Base-by-base conservation (phyloP, 2,329 filamentous ascomycete species). In the Whalleya microplaca region DNA sequence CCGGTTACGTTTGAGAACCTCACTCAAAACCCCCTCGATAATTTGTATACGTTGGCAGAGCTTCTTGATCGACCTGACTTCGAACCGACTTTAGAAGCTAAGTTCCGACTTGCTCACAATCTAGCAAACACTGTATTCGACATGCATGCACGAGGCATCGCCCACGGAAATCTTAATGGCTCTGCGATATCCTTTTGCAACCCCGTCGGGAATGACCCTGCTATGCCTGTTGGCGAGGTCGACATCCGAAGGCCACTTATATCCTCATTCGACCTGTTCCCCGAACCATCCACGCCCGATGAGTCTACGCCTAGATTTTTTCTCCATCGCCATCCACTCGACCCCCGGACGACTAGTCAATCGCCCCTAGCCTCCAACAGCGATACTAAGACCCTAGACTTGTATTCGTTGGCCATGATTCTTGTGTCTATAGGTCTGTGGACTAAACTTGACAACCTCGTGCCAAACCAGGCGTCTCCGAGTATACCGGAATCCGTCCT, bases 361-460 rank as follows among this genome's bases (percentile, higher is more conserved):
- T 82, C 82, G 0, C 78, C 80, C 0, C 68, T 84, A 9, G 66
- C 73, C 3, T 76, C 75, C 42, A 79, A 78, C 4, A 76, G 80
- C 1, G 83, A 86, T 52, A 81, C 81, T 41, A 83, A 84, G 41
- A 80, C 84, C 1, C 75, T 85, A 29, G 90, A 93, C 58, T 75
- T 93, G 2, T 92, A 92, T 69, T 87, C 88, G 6, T 77, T 94
- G 1, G 88, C 88, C 18, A 83, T 92, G 75, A 75, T 92, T 3
- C 78, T 94, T 0, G 77, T 92, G 2, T 90, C 90, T 6, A 85
- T 93, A 51, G 90, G 90, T 6, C 73, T 93, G 8, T 94, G 90
- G 90, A 85, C 83, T 2, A 86, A 84, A 10, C 77, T 92, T 0
- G 83, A 85, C 52, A 76, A 79, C 18, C 73, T 86, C 0, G 76